Evolutionary conservation across 2,329 filamentous ascomycete species (phyloP), one percentile per base, ranked within the genome.

Genomic region (Aspergillus quadrilineatus): DNA sequence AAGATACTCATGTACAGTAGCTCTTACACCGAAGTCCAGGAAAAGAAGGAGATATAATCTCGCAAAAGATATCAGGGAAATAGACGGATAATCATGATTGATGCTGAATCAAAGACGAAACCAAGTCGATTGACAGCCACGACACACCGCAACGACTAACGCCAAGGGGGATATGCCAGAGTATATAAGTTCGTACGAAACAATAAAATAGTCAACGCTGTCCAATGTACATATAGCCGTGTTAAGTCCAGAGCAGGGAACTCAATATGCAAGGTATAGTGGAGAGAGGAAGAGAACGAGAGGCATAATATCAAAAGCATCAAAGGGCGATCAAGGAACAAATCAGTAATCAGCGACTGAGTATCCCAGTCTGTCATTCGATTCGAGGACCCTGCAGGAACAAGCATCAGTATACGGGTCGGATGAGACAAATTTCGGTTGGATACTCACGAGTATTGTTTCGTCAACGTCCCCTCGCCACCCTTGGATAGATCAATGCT

Each of bases 401-500:
- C 36, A n/a, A 10, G 14, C 12, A 15, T 41, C 7, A 41, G 37
- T 41, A 41, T 7, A 43, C 15, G 6, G n/a, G 6, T 14, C 10
- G 34, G 10, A 39, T 39, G 10, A 17, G 2, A 26, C 6, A 8
- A 22, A 39, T 29, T 6, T 28, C 5, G 26, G 4, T 28, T 14
- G 10, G 36, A 55, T n/a, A 82, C 92, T 82, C 79, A 96, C 91
- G 91, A 95, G 72, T 92, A 96, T 70, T 96, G 90, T 73, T 95
- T 95, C 51, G 92, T 87, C 65, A 99, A 76, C 48, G 89, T 90
- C 0, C 94, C 94, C 75, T 99, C 94, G 26, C 94, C 94, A 15
- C 94, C 94, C 60, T 90, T 89, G 65, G 96, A 92, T 79, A 99
- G 85, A 71, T 99, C 92, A 53, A 99, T 92, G 63, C 90, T 93